Conservation (phyloP, 202 grass and related monocot genomes). For the Hordeum pubiflorum region DNA sequence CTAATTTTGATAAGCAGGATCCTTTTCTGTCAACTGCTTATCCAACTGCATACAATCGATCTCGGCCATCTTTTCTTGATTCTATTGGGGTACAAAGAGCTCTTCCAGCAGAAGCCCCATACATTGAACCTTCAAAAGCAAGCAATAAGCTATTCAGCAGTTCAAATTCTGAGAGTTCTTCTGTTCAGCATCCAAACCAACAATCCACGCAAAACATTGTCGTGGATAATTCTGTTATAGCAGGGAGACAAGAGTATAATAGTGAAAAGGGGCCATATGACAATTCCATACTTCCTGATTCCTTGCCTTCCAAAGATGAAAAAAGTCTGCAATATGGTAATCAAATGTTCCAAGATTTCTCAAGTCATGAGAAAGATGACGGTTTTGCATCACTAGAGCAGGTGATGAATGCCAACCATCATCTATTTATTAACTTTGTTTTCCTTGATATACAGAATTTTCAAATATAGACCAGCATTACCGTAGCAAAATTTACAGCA, state of each 20-base stretch:
- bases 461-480: conserved; percentile 1
- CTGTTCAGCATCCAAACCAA: conserved; percentile 33
- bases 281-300: conserved; percentile 28
- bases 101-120: conserved; percentile 35
- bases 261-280: conserved; percentile 37
- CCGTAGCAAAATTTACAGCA: not conserved
- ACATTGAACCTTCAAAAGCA: conserved; percentile 30
- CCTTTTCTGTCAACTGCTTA: conserved; percentile 44
- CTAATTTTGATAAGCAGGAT: conserved; percentile 41
- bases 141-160: conserved; percentile 35
- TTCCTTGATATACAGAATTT: conserved; percentile 1
- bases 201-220: conserved; percentile 23
- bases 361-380: conserved; percentile 52
- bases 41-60: conserved; percentile 42
- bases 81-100: conserved; percentile 69
- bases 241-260: conserved; percentile 33
- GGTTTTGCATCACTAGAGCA: conserved; percentile 93
- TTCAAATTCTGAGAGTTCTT: conserved; percentile 36
- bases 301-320: conserved; percentile 41
- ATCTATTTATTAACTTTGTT: not conserved
- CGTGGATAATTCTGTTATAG: conserved; percentile 28
- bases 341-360: conserved; percentile 37
- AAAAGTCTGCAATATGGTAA: conserved; percentile 22
- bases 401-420: conserved; percentile 40
- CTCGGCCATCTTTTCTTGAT: conserved; percentile 77